A percentile compares a stretch with the other conserved stretches of the same genome.
Evolutionary conservation across 345 rosid species (phyloP).

Genomic region (Eucalyptus fibrosa): DNA sequence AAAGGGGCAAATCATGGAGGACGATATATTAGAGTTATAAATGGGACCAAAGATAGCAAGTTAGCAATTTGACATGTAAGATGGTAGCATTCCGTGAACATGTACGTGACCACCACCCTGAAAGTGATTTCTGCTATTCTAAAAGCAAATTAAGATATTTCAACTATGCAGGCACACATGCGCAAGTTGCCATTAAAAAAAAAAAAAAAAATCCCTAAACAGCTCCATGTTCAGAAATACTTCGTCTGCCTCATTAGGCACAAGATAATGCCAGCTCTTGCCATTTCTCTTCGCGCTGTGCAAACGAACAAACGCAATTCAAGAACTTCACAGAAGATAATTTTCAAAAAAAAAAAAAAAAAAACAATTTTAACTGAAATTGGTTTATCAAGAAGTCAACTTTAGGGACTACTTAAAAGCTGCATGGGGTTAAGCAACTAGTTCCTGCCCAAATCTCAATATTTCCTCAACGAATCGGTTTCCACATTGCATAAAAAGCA

Average conservation of each 20-base stretch:
- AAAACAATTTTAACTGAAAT: neutral
- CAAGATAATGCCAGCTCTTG: neutral
- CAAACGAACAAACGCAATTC: neutral
- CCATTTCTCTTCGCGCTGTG: neutral
- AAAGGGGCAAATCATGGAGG: neutral
- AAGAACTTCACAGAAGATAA: neutral
- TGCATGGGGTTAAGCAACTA: neutral
- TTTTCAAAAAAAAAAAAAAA: neutral
- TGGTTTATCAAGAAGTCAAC: neutral
- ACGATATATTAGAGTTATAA: neutral
- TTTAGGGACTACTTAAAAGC: neutral
- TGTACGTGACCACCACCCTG: neutral
- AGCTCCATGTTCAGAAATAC: neutral
- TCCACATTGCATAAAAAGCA: neutral
- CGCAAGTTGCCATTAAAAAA: neutral
- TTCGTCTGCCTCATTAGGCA: neutral
- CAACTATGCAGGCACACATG: neutral
- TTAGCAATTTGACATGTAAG: neutral
- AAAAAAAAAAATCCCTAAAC: neutral
- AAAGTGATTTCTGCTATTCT: neutral
- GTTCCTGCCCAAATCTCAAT: neutral
- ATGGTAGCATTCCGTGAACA: neutral
- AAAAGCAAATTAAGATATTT: neutral
- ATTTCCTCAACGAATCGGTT: neutral
- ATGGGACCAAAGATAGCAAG: neutral